Conservation (phyloP, 78 protist species). For the Tieghemostelium lacteum region DNA sequence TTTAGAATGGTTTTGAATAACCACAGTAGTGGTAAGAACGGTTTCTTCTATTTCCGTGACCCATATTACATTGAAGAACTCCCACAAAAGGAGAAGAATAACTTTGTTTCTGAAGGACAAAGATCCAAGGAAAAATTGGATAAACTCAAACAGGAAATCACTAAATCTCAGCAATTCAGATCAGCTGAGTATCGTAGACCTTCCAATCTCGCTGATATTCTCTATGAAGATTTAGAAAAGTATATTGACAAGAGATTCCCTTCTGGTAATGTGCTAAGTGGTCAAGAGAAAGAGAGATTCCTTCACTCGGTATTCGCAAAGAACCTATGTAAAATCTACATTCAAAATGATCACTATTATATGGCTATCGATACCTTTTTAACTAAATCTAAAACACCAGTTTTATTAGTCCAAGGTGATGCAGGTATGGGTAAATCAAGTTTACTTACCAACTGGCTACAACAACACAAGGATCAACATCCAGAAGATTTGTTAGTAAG, state of each 20-base stretch:
- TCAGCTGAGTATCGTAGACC: constrained; percentile 68
- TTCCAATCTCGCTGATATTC: constrained; percentile 61
- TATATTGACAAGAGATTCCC: constrained; percentile 70
- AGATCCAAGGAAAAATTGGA: constrained; percentile 52
- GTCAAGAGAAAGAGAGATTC: constrained; percentile 69
- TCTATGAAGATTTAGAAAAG: constrained; percentile 67
- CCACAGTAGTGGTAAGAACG: neutral
- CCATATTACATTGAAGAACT: constrained; percentile 75
- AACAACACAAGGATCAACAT: constrained; percentile 79
- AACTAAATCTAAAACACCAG: neutral
- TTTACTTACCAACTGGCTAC: constrained; percentile 69
- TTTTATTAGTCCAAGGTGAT: constrained; percentile 68
- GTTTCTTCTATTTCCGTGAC: constrained; percentile 77
- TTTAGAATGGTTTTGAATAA: constrained; percentile 35
- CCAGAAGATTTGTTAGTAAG: constrained; percentile 64
- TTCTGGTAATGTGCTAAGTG: constrained; percentile 17
- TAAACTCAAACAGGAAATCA: constrained; percentile 42
- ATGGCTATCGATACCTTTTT: constrained; percentile 59
- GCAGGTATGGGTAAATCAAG: constrained; percentile 53
- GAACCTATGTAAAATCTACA: constrained; percentile 25
- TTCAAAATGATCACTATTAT: constrained; percentile 31
- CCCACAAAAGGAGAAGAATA: constrained; percentile 38
- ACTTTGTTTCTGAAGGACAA: constrained; percentile 67
- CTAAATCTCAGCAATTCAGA: neutral
- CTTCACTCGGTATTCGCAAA: constrained; percentile 49